Conservation (phyloP, 495 filamentous ascomycete genomes). For the Podospora bellae-mahoneyi region DNA sequence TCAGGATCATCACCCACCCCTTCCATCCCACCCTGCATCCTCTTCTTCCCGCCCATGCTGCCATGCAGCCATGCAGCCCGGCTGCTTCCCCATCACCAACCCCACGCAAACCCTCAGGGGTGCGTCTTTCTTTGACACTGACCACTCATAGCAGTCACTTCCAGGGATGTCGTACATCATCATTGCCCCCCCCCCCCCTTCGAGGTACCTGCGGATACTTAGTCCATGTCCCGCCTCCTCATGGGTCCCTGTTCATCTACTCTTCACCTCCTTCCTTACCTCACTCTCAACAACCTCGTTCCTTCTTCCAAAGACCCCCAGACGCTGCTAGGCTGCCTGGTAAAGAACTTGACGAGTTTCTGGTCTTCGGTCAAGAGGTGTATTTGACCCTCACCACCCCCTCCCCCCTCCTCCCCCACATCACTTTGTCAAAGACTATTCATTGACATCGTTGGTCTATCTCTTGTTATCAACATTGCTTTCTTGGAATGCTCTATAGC, state of each 20-base stretch:
- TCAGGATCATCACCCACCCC: not conserved
- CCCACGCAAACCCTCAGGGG: not conserved
- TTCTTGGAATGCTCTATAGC: not conserved
- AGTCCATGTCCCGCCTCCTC: not conserved
- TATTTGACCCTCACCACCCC: not conserved
- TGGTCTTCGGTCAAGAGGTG: not conserved
- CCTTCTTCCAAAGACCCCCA: not conserved
- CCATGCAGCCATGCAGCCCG: not conserved
- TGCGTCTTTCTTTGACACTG: not conserved
- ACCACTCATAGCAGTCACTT: not conserved
- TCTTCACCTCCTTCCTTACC: not conserved
- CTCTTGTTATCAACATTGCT: not conserved
- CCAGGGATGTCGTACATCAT: not conserved
- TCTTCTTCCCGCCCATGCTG: too few relatives aligned
- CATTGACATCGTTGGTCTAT: not conserved
- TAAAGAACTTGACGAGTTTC: not conserved
- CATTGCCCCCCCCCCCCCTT: not conserved
- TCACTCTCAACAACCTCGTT: not conserved
- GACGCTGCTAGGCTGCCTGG: conserved; percentile 4
- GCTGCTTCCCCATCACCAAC: not conserved
- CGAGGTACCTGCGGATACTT: not conserved
- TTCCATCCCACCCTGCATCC: not conserved
- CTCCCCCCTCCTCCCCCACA: not conserved
- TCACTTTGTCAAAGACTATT: not conserved
- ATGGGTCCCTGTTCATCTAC: not conserved